Percentiles rank a stretch among this genome's conserved stretches.
phyloP scores from a whole-genome alignment of 495 filamentous ascomycete genomes.

The Penicillium turbatum region DNA sequence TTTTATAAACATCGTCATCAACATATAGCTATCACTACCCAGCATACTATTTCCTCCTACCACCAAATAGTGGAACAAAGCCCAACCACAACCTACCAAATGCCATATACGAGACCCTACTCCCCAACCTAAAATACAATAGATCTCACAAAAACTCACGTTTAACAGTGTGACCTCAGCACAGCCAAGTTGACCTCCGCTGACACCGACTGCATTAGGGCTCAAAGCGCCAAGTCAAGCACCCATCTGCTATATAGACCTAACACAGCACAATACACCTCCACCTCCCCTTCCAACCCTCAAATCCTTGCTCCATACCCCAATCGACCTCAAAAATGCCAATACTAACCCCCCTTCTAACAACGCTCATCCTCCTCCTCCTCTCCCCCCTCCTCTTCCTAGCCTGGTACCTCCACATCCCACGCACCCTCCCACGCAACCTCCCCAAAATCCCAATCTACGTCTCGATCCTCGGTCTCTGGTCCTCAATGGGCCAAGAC shows the following conservation, averaged over 20 bases:
- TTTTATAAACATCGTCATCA: no score
- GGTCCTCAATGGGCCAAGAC: conserved; percentile 33
- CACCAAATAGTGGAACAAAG: background rate
- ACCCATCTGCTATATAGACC: background rate
- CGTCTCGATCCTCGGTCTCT: conserved; percentile 32
- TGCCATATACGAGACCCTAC: background rate
- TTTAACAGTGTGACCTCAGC: background rate
- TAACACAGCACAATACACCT: background rate
- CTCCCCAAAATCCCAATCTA: conserved; percentile 33
- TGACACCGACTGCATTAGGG: conserved; percentile 8
- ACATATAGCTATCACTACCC: no score
- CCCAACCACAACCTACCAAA: background rate
- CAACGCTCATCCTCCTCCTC: conserved; percentile 2
- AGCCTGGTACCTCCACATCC: conserved; percentile 24
- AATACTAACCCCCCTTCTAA: no score
- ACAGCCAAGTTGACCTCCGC: background rate
- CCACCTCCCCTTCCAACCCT: no score
- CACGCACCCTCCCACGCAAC: conserved; percentile 23
- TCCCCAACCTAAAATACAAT: background rate
- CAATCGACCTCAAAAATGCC: no score
- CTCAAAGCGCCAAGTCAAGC: background rate
- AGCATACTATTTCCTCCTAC: no score
- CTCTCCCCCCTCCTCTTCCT: conserved; percentile 10
- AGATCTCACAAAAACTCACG: background rate
- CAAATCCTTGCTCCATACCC: no score